Evolutionary conservation across 116 monocot genomes (phyloP).

Genomic region (Papilionanthe hybrid): DNA sequence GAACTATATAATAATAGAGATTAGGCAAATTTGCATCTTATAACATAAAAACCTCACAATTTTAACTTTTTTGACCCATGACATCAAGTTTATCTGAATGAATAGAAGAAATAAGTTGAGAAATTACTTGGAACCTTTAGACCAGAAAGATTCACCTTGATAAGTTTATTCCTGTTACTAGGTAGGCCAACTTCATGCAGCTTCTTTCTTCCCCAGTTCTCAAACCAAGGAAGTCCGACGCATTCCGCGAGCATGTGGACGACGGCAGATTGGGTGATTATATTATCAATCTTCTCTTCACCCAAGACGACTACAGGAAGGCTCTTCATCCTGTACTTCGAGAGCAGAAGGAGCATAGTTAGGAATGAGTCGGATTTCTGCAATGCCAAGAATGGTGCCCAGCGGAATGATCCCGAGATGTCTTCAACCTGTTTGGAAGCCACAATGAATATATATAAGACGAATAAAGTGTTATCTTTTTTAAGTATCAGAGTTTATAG

Average conservation of each 20-base stretch:
- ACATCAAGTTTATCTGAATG: background rate
- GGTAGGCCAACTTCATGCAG: slow-evolving; percentile 79
- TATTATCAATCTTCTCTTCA: slow-evolving; percentile 74
- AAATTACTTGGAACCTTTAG: background rate
- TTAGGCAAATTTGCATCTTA: background rate
- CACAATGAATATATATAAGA: background rate
- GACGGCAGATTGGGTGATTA: slow-evolving; percentile 80
- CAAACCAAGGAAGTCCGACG: slow-evolving; percentile 90
- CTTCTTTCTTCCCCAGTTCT: slow-evolving; percentile 77
- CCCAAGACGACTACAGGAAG: slow-evolving; percentile 90
- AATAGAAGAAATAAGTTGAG: background rate
- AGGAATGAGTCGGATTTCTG: slow-evolving; percentile 84
- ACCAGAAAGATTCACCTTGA: slow-evolving; percentile 47
- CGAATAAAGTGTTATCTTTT: too few species aligned
- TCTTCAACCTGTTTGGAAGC: slow-evolving; percentile 56
- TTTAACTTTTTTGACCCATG: background rate
- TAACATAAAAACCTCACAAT: background rate
- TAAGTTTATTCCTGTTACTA: slow-evolving; percentile 33
- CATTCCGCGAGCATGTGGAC: slow-evolving; percentile 96
- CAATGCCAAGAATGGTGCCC: slow-evolving; percentile 97
- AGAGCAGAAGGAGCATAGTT: slow-evolving; percentile 86
- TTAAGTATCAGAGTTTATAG: too few species aligned
- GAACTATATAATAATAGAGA: background rate
- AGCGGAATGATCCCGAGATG: slow-evolving; percentile 83
- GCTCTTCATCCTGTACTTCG: slow-evolving; percentile 91